Evolutionary conservation across 2,329 filamentous ascomycete genomes (phyloP).

Genomic region (Zasmidium angulare): DNA sequence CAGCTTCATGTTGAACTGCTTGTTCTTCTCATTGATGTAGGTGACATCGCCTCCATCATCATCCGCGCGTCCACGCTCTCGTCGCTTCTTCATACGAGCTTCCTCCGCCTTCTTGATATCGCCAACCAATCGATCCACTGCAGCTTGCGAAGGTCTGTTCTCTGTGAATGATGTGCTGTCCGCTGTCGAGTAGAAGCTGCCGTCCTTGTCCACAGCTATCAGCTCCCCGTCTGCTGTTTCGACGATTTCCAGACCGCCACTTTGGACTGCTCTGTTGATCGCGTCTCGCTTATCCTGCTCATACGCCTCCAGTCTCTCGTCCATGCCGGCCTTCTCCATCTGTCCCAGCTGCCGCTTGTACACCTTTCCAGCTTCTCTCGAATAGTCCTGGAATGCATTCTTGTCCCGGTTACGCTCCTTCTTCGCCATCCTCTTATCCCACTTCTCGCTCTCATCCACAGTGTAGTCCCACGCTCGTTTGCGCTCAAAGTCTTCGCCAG

Average conservation of each 20-base stretch:
- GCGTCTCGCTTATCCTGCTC: conserved; percentile 81
- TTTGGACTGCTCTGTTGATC: conserved; percentile 79
- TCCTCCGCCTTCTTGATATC: conserved; percentile 90
- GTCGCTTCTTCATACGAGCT: conserved; percentile 78
- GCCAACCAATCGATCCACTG: conserved; percentile 81
- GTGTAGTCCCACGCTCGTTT: conserved; percentile 99
- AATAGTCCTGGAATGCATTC: conserved; percentile 87
- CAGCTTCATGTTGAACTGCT: conserved; percentile 99
- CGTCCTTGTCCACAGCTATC: conserved; percentile 88
- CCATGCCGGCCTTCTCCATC: conserved; percentile 54
- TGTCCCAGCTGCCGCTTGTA: conserved; percentile 89
- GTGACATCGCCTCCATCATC: conserved; percentile 91
- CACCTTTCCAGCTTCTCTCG: conserved; percentile 81
- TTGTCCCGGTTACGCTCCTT: conserved; percentile 78
- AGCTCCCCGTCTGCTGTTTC: conserved; percentile 95
- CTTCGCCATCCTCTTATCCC: conserved; percentile 89
- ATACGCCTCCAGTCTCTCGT: conserved; percentile 67
- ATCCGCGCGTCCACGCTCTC: conserved; percentile 68
- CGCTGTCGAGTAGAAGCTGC: conserved; percentile 85
- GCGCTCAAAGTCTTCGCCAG: conserved; percentile 90
- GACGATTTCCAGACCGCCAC: conserved; percentile 85
- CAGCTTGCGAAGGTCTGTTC: conserved; percentile 82
- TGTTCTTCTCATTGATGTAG: conserved; percentile 99
- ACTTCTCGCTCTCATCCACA: conserved; percentile 86
- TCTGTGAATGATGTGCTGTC: conserved; percentile 75